Conservation (phyloP, 1,139 yeast species). For the Kazachstania sp. region DNA sequence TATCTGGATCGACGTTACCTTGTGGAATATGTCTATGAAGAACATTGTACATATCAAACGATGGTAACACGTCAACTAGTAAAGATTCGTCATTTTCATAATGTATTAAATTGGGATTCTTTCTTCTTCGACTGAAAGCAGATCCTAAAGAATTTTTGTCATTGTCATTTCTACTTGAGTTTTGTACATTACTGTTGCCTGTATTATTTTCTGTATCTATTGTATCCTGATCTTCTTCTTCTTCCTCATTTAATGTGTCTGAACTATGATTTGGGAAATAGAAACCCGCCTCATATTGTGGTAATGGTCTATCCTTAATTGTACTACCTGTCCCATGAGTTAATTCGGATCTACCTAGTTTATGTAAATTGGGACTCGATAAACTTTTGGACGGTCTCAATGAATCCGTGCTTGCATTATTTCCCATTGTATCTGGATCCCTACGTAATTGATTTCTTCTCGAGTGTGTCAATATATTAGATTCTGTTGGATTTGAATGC, state of each 20-base stretch:
- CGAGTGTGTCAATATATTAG: slow-evolving; percentile 1
- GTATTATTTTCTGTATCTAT: not conserved
- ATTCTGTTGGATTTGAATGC: slow-evolving; percentile 4
- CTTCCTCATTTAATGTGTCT: not conserved
- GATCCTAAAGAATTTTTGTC: not conserved
- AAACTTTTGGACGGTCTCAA: slow-evolving; percentile 3
- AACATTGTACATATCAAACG: slow-evolving; percentile 31
- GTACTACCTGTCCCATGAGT: slow-evolving; percentile 9
- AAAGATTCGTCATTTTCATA: slow-evolving; percentile 11
- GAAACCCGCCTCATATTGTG: slow-evolving; percentile 3
- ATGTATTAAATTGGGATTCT: slow-evolving; percentile 1
- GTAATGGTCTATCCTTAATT: slow-evolving; percentile 4
- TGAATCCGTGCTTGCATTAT: not conserved
- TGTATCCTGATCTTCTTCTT: not conserved
- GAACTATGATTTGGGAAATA: slow-evolving; percentile 2
- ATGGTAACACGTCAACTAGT: slow-evolving; percentile 29
- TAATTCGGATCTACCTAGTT: slow-evolving; percentile 11
- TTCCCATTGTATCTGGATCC: not conserved
- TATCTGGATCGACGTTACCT: slow-evolving; percentile 27
- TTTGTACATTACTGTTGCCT: not conserved
- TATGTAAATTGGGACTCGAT: slow-evolving; percentile 9
- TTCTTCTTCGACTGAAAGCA: not conserved
- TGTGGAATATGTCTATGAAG: slow-evolving; percentile 31
- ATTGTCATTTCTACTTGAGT: not conserved
- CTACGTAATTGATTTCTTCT: not conserved